Base-by-base conservation (phyloP, 192 early-diverging fungal species). In the Mortierella alpina region DNA sequence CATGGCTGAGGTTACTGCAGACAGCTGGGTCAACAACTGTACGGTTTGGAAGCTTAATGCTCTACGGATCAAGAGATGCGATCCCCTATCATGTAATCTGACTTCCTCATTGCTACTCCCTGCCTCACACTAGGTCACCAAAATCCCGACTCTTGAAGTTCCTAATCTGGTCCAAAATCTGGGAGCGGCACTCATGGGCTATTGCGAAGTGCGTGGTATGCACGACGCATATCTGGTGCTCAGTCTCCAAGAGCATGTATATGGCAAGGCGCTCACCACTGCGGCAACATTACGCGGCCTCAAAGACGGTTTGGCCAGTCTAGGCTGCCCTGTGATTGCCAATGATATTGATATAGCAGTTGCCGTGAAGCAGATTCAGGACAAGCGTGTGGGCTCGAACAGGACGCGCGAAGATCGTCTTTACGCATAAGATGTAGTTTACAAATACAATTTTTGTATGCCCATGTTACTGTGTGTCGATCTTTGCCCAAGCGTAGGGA, bases 91-190 rank as follows among this genome's bases (percentile, higher is more conserved):
- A 31, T n/a, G n/a, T n/a, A n/a, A n/a, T 7, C 17, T 55, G 17
- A 55, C 15, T 59, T 51, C 8, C 20, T 11, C 13, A 5, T 61
- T 31, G 31, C 10, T 61, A 20, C 7, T 51, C 7, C 10, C 40
- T n/a, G 18, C 6, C n/a, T n/a, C 15, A 7, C 4, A 52, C 49
- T 60, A 73, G 71, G 63, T 57, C 14, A 68, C 58, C 12, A 72
- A 80, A 48, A 80, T 80, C 41, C 70, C 77, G 20, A 57, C 70
- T 0, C 77, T 80, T 1, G 77, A 80, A 17, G 77, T 80, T 4
- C 77, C 77, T 0, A 80, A 80, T 46, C 11, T 80, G 66, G 64
- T 80, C n/a, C 77, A 80, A 45, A 80, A 80, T 44, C 70, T 80
- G 50, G 70, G 70, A 51, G 77, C 77, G 7, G 77, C 77, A 2